These are phyloP conservation scores for Excoecaria cochinchinensis DNA, from an alignment of 345 rosid genomes.

Conservation along the genomic window DNA sequence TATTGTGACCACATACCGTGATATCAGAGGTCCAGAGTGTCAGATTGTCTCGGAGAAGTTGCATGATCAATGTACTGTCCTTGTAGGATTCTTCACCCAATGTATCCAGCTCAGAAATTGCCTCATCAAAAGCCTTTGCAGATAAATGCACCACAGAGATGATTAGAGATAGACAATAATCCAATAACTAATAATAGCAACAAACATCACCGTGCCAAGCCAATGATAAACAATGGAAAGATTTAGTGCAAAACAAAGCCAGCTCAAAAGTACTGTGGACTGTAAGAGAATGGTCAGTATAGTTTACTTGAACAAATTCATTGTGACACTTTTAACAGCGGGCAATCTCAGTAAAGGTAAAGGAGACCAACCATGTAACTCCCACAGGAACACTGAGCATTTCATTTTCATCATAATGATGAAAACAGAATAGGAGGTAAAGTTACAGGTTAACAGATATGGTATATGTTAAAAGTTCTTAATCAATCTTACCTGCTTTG, in stretches of 20 bases:
- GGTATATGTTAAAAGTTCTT: not conserved
- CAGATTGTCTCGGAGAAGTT: constrained; percentile 92
- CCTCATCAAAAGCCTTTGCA: constrained; percentile 91
- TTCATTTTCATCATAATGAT: not conserved
- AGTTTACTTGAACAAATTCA: not conserved
- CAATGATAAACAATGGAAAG: not conserved
- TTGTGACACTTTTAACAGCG: not conserved
- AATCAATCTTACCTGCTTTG: constrained; percentile 62
- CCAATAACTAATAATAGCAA: not conserved
- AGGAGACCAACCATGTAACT: not conserved
- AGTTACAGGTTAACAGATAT: not conserved
- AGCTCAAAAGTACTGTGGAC: not conserved
- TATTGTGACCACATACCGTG: constrained; percentile 38
- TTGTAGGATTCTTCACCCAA: constrained; percentile 98
- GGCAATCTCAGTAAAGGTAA: not conserved
- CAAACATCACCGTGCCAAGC: not conserved
- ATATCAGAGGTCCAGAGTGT: constrained; percentile 98
- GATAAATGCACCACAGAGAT: not conserved
- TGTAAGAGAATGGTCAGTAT: not conserved
- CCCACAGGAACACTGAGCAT: not conserved
- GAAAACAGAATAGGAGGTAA: not conserved
- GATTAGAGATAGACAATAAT: not conserved
- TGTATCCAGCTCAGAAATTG: constrained; percentile 93
- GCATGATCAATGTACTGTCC: constrained; percentile 97
- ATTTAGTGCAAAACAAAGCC: not conserved